These are phyloP conservation scores for Allantophomopsis lycopodina DNA, from an alignment of 2,329 filamentous ascomycete genomes.

Conservation along the genomic window DNA sequence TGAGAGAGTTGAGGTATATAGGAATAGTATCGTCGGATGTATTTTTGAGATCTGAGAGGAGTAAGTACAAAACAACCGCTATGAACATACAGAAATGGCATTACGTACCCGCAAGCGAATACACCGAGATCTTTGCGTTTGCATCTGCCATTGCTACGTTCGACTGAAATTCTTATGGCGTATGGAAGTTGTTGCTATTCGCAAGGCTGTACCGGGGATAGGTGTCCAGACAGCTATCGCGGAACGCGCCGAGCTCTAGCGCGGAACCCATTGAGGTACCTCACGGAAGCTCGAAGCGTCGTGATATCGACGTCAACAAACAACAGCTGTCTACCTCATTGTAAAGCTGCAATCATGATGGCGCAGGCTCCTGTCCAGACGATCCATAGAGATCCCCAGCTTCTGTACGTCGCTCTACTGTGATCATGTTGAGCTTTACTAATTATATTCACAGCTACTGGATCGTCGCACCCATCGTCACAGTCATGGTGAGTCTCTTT, in stretches of 20 bases:
- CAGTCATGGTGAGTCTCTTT: constrained; percentile 64
- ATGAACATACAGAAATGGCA: background rate
- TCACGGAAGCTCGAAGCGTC: constrained; percentile 1
- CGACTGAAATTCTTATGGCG: no score
- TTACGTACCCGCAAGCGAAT: constrained; percentile 16
- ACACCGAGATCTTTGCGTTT: constrained; percentile 13
- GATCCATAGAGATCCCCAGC: constrained; percentile 94
- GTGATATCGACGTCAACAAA: constrained; percentile 7
- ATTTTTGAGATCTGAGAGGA: constrained; percentile 75
- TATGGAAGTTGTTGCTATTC: background rate
- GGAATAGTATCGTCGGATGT: constrained; percentile 89
- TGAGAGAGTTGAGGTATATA: constrained; percentile 83
- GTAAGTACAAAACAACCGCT: background rate
- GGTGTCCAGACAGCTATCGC: background rate
- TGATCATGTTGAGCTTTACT: constrained; percentile 10
- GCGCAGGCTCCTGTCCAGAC: constrained; percentile 78
- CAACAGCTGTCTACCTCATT: constrained; percentile 1
- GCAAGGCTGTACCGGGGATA: constrained; percentile 1
- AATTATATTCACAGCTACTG: constrained; percentile 58
- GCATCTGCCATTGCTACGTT: constrained; percentile 12
- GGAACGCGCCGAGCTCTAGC: background rate
- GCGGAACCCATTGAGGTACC: background rate
- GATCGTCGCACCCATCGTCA: constrained; percentile 94
- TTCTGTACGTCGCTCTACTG: constrained; percentile 56
- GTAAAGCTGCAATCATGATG: constrained; percentile 39